Conservation (phyloP, 1,284 basidiomycete species). For the Leccinum pseudoinsigne region DNA sequence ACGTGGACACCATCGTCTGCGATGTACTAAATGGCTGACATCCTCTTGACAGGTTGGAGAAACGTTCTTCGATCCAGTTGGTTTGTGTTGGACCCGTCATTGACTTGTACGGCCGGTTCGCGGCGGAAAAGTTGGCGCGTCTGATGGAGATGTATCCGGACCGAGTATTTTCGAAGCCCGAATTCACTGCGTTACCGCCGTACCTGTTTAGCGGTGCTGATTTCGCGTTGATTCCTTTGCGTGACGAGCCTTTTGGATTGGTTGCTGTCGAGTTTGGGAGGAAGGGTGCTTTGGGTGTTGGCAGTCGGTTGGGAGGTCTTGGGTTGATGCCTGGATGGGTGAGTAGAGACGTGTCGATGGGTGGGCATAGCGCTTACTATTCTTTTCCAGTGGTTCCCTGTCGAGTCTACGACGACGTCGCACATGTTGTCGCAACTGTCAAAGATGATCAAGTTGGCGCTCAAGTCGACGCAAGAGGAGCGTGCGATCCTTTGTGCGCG, state of each 20-base stretch:
- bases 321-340: slow-evolving; percentile 98
- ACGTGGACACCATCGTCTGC: slow-evolving; percentile 35
- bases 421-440: slow-evolving; percentile 95
- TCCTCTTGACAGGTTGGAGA: slow-evolving; percentile 61
- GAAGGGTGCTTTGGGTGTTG: slow-evolving; percentile 93
- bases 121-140: slow-evolving; percentile 87
- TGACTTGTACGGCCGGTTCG: slow-evolving; percentile 91
- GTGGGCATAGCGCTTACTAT: slow-evolving; percentile 7
- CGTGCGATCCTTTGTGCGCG: slow-evolving; percentile 89
- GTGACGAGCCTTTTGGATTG: slow-evolving; percentile 93
- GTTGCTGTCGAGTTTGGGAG: slow-evolving; percentile 95
- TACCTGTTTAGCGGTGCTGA: slow-evolving; percentile 93
- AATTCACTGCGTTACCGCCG: slow-evolving; percentile 91
- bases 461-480: slow-evolving; percentile 88
- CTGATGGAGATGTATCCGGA: slow-evolving; percentile 95
- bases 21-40: slow-evolving; percentile 12
- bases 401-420: slow-evolving; percentile 86
- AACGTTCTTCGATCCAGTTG: slow-evolving; percentile 82
- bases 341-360: slow-evolving; percentile 32
- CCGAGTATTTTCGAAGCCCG: slow-evolving; percentile 90
- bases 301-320: slow-evolving; percentile 88
- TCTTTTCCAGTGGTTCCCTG: slow-evolving; percentile 81
- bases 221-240: slow-evolving; percentile 91
- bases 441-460: slow-evolving; percentile 91
- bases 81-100: slow-evolving; percentile 92